phyloP scores from a whole-genome alignment of 345 rosid genomes.

The Hevea brasiliensis region DNA sequence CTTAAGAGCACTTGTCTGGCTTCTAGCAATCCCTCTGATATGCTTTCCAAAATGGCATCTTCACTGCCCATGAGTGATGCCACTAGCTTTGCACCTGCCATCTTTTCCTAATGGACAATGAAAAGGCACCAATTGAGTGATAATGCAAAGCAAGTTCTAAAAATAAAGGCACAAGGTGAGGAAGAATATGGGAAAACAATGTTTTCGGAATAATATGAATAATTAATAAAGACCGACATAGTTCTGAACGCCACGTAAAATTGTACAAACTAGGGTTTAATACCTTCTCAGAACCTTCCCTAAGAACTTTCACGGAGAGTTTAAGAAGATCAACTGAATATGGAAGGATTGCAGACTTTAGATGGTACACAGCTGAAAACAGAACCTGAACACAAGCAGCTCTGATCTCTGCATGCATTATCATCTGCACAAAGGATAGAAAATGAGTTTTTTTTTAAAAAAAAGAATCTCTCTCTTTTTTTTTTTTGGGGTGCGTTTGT shows the following conservation, averaged over 20 bases:
- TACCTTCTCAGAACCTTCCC: slow-evolving; percentile 70
- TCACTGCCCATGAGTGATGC: slow-evolving; percentile 85
- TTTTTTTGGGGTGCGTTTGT: no score
- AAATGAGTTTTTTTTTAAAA: background rate
- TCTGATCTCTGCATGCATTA: slow-evolving; percentile 47
- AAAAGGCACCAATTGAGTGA: background rate
- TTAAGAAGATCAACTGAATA: slow-evolving; percentile 66
- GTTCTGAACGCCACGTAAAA: background rate
- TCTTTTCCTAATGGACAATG: slow-evolving; percentile 61
- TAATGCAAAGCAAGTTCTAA: background rate
- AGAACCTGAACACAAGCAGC: slow-evolving; percentile 82
- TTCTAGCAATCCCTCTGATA: slow-evolving; percentile 67
- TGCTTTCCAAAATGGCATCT: slow-evolving; percentile 58
- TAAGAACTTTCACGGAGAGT: slow-evolving; percentile 60
- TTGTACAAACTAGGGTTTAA: slow-evolving; percentile 5
- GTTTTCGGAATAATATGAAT: background rate
- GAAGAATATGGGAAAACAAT: no score
- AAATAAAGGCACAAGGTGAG: background rate
- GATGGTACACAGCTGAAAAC: slow-evolving; percentile 81
- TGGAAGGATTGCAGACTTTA: slow-evolving; percentile 74
- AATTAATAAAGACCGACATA: background rate
- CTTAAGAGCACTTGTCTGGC: slow-evolving; percentile 61
- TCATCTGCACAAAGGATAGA: slow-evolving; percentile 39
- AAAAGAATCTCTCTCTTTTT: background rate
- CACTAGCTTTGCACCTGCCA: slow-evolving; percentile 80